phyloP scores from a whole-genome alignment of 495 filamentous ascomycete species.

The Podospora australis region DNA sequence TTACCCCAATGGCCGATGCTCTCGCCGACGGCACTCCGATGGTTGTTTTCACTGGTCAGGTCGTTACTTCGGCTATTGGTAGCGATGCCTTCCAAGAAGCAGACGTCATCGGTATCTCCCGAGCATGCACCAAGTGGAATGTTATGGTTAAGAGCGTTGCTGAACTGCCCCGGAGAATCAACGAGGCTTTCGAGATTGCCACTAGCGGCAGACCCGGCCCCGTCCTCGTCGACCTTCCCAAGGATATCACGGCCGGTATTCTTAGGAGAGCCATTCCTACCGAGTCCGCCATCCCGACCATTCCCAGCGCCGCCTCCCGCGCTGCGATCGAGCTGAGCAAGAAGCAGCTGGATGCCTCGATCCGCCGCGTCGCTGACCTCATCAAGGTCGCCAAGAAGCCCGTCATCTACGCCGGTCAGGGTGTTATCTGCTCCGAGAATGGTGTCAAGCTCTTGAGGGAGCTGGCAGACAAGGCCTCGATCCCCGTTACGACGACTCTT shows the following conservation, averaged over 20 bases:
- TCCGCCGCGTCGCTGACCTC: conserved; percentile 58
- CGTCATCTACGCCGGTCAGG: conserved; percentile 69
- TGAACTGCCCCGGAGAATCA: conserved; percentile 69
- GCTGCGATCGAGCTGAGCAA: conserved; percentile 53
- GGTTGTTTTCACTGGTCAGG: conserved; percentile 76
- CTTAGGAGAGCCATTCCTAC: conserved; percentile 64
- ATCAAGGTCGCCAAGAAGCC: conserved; percentile 72
- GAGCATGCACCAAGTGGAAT: conserved; percentile 80
- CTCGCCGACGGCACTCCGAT: conserved; percentile 72
- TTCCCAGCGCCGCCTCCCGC: conserved; percentile 64
- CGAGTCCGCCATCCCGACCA: conserved; percentile 52
- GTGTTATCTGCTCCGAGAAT: conserved; percentile 56
- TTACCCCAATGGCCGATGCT: conserved; percentile 74
- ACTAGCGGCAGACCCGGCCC: conserved; percentile 69
- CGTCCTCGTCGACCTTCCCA: conserved; percentile 74
- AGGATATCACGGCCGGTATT: conserved; percentile 67
- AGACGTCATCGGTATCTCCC: conserved; percentile 68
- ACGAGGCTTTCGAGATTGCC: conserved; percentile 81
- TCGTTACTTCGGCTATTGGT: conserved; percentile 64
- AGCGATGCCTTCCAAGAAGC: conserved; percentile 79
- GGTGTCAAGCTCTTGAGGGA: conserved; percentile 61
- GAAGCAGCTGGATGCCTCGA: conserved; percentile 53
- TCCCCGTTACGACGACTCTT: conserved; percentile 73
- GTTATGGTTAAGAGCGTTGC: conserved; percentile 77
- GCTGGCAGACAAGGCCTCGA: conserved; percentile 64